These are phyloP conservation scores for Neonothopanus nambi DNA, from an alignment of 1,284 basidiomycete genomes.

Conservation along the genomic window DNA sequence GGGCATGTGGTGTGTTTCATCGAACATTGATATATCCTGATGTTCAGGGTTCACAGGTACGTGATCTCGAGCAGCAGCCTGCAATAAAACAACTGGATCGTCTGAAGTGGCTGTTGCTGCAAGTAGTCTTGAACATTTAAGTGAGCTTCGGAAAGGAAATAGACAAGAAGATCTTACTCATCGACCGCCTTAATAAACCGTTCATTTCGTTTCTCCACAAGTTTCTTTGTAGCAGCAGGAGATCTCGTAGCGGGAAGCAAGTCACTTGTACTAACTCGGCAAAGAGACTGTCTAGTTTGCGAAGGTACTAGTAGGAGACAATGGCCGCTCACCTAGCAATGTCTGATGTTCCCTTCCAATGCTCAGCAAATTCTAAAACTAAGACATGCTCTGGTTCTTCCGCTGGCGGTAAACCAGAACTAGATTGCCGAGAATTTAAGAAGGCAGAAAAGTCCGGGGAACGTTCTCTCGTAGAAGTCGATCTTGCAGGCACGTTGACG, in stretches of 20 bases:
- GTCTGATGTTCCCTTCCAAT: conserved; percentile 42
- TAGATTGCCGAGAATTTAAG: conserved; percentile 18
- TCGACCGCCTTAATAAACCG: conserved; percentile 70
- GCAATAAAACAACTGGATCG: conserved; percentile 64
- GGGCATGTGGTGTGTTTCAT: conserved; percentile 17
- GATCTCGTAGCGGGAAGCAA: conserved; percentile 49
- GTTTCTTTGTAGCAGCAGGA: conserved; percentile 62
- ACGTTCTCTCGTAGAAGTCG: conserved; percentile 24
- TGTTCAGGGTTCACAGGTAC: conserved; percentile 62
- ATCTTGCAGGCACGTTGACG: conserved; percentile 43
- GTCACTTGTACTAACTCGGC: conserved; percentile 14
- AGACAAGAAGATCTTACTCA: conserved; percentile 45
- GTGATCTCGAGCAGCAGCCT: conserved; percentile 66
- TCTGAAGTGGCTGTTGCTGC: conserved; percentile 51
- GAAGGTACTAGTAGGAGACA: neutral
- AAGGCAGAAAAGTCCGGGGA: conserved; percentile 41
- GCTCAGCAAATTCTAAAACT: conserved; percentile 73
- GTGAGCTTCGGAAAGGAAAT: neutral
- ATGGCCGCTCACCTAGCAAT: conserved; percentile 26
- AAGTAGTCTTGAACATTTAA: conserved; percentile 52
- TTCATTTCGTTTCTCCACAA: conserved; percentile 74
- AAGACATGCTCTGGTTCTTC: conserved; percentile 62
- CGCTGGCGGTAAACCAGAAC: conserved; percentile 28
- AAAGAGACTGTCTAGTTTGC: neutral
- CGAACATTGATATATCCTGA: conserved; percentile 16